Evolutionary conservation across 768 basidiomycete genomes (phyloP), one percentile per base, ranked within the genome.

Genomic region (Cystofilobasidium capitatum): DNA sequence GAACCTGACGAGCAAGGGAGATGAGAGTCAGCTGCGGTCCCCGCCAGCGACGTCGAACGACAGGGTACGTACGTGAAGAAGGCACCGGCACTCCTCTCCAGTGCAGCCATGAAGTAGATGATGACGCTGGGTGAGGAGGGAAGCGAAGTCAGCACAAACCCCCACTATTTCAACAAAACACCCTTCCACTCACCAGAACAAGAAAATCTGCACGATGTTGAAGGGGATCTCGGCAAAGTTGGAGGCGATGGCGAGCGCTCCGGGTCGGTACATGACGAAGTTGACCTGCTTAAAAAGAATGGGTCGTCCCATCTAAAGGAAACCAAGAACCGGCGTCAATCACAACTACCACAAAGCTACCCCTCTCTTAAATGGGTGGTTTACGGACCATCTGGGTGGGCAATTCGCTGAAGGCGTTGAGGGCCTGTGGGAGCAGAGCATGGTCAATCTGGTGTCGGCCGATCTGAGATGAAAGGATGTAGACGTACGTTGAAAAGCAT

Each of bases 261-360:
- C 75, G 24, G 78, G n/a, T 72, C 74, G 20, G 72, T 67, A 47
- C 71, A 51, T 39, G 12, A 76, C 73, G 70, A 78, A 81, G 49
- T 75, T 75, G 59, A 73, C 74, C 72, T 81, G 80, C 60, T 79
- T 75, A 73, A 77, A 79, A 62, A 81, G 73, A 69, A 81, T 87
- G 0, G 88, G 86, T 3, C 89, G 84, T 42, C 89, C 89, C 62
- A 86, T 72, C 65, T 45, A 51, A 26, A 14, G 64, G 39, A 8
- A 35, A 24, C 9, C n/a, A 7, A 10, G 3, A 20, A 49, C n/a
- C 8, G 47, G 8, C 17, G 44, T 6, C 6, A 8, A n/a, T 5
- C 44, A n/a, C 6, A 45, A 45, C 4, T 16, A n/a, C 8, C 44
- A n/a, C 44, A 45, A 45, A n/a, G n/a, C n/a, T n/a, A n/a, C n/a